Evolutionary conservation across 495 filamentous ascomycete species (phyloP), one percentile per base, ranked within the genome.

Genomic region (Penicillium salamii): DNA sequence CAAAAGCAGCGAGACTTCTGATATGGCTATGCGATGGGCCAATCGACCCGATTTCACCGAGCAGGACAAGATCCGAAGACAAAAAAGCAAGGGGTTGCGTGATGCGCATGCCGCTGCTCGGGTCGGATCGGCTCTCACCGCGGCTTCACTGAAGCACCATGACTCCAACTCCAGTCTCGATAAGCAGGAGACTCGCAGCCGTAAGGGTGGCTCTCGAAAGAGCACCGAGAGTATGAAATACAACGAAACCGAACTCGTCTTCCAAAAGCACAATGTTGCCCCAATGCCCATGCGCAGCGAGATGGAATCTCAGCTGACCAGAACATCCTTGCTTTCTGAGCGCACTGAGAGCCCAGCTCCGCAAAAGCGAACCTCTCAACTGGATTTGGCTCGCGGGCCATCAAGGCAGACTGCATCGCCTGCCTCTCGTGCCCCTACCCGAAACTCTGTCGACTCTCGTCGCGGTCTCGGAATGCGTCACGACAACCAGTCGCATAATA

Each of bases 201-300:
- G 67, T 54, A 36, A 46, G 11, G 33, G 43, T 35, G 31, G 43
- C 20, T 46, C 43, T 26, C 65, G 71, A 44, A 84, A 81, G 52
- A 71, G 84, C 18, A 77, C 71, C 24, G 75, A 68, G 13, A 83
- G 77, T 55, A 55, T 80, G 48, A 77, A 81, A 33, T 72, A 72
- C 49, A 79, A 83, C 45, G 78, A 75, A 66, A 83, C 62, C 55
- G 85, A 74, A 72, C 79, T 70, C 60, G 81, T 71, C 63, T 87
- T 71, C 72, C 74, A 70, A 68, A 86, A 68, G 68, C 77, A 80
- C 50, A 78, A 78, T 37, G 70, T 80, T n/a, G 83, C 90, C 11
- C 88, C 86, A 1, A 87, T 96, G 85, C 91, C 91, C 2, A 77
- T 95, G 61, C 83, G 82, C 62, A 95, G 91, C 65, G 88, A 89